A percentile compares a stretch with the other conserved stretches of the same genome.
phyloP scores from a whole-genome alignment of 768 basidiomycete genomes.

The Auriscalpium vulgare region DNA sequence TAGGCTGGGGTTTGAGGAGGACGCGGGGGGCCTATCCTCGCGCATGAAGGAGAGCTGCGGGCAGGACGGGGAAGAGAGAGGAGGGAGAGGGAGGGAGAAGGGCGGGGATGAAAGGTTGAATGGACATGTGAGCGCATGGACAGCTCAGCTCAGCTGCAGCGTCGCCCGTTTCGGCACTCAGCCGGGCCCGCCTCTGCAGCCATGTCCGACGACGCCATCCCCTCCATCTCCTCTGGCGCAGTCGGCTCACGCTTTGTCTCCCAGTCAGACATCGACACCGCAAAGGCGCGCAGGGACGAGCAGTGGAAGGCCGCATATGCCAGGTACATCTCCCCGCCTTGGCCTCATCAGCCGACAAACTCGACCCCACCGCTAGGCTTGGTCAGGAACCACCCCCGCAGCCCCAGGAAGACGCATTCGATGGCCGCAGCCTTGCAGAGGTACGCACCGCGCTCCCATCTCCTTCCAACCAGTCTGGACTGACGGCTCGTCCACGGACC shows the following conservation, averaged over 20 bases:
- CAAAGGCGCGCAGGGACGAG: slow-evolving; percentile 64
- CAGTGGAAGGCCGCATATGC: slow-evolving; percentile 91
- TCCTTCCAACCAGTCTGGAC: background rate
- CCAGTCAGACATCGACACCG: slow-evolving; percentile 67
- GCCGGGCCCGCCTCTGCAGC: no score
- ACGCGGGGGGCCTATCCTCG: background rate
- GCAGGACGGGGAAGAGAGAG: background rate
- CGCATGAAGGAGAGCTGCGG: slow-evolving; percentile 5
- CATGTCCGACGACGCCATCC: slow-evolving; percentile 32
- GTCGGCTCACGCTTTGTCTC: slow-evolving; percentile 85
- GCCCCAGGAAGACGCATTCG: slow-evolving; percentile 68
- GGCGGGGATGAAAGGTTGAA: background rate
- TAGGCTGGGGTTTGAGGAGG: slow-evolving; percentile 14
- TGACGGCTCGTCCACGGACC: slow-evolving; percentile 2
- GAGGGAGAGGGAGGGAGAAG: background rate
- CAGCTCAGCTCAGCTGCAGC: background rate
- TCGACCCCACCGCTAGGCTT: slow-evolving; percentile 34
- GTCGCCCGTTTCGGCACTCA: background rate
- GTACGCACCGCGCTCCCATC: slow-evolving; percentile 35
- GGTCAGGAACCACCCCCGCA: slow-evolving; percentile 80
- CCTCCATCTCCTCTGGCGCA: slow-evolving; percentile 60
- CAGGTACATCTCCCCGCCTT: slow-evolving; percentile 33
- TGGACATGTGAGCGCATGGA: background rate
- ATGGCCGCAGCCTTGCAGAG: slow-evolving; percentile 85
- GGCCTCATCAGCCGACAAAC: slow-evolving; percentile 5